A percentile compares a stretch with the other conserved stretches of the same genome.
Conservation (phyloP, 169 alveolate species). For the Cryptosporidium xiaoi region DNA sequence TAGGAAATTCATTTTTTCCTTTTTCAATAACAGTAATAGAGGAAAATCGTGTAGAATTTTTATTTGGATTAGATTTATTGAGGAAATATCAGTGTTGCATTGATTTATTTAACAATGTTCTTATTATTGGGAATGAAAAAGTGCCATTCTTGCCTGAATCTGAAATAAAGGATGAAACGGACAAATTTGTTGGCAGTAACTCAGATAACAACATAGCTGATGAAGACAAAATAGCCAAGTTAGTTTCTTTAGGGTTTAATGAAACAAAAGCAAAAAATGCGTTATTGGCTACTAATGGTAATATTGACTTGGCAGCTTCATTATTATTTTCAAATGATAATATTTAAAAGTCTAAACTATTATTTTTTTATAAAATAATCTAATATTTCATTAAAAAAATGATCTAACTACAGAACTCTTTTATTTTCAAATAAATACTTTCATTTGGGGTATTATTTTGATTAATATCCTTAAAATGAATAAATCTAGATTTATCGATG, state of each 20-base stretch:
- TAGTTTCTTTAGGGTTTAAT: slow-evolving; percentile 77
- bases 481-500: slow-evolving; percentile 32
- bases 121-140: slow-evolving; percentile 86
- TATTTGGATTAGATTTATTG: slow-evolving; percentile 95
- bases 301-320: slow-evolving; percentile 78
- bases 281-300: slow-evolving; percentile 72
- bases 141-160: slow-evolving; percentile 84
- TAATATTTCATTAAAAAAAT: too few relatives aligned
- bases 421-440: slow-evolving; percentile 4
- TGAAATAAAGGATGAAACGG: slow-evolving; percentile 73
- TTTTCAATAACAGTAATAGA: slow-evolving; percentile 93
- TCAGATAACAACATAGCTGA: background rate
- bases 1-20: slow-evolving; percentile 87
- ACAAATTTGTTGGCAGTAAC: background rate
- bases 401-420: slow-evolving; percentile 39
- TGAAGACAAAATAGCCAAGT: slow-evolving; percentile 36
- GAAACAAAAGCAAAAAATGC: slow-evolving; percentile 75
- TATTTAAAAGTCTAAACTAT: slow-evolving; percentile 6
- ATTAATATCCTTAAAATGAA: slow-evolving; percentile 13
- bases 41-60: slow-evolving; percentile 88
- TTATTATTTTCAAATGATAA: slow-evolving; percentile 23
- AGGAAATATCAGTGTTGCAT: slow-evolving; percentile 91
- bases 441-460: background rate
- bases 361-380: too few relatives aligned
- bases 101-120: slow-evolving; percentile 88